phyloP scores from a whole-genome alignment of 129 eudicot genomes.

The Lactuca sativa region DNA sequence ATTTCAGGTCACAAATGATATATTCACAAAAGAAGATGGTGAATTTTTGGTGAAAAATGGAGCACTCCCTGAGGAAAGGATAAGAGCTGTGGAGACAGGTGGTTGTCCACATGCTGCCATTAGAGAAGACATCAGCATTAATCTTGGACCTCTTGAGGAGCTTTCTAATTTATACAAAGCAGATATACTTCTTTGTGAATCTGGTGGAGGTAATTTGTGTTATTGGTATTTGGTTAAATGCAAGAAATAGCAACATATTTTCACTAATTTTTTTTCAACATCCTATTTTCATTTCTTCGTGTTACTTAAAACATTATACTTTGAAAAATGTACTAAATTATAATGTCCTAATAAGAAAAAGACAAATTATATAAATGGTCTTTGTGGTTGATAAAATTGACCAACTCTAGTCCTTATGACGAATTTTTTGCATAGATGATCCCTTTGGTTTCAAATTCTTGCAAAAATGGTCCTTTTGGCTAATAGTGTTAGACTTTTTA shows the following conservation, averaged over 20 bases:
- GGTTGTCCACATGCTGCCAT: slow-evolving; percentile 99
- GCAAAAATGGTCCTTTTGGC: too few relatives aligned
- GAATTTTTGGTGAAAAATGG: slow-evolving; percentile 92
- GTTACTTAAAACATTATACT: too few relatives aligned
- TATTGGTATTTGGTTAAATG: neutral
- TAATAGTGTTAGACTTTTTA: too few relatives aligned
- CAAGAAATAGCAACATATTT: too few relatives aligned
- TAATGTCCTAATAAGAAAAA: neutral
- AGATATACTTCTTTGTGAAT: slow-evolving; percentile 97
- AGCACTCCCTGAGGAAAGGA: slow-evolving; percentile 96
- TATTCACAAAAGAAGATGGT: slow-evolving; percentile 96
- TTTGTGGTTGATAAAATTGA: too few relatives aligned
- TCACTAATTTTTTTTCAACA: too few relatives aligned
- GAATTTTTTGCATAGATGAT: too few relatives aligned
- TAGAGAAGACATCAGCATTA: slow-evolving; percentile 97
- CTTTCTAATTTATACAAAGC: slow-evolving; percentile 82
- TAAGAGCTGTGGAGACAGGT: slow-evolving; percentile 99
- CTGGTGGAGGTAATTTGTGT: slow-evolving; percentile 87
- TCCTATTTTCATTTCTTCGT: too few relatives aligned
- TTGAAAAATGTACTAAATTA: neutral
- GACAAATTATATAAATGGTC: too few relatives aligned
- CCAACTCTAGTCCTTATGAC: too few relatives aligned
- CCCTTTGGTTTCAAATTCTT: too few relatives aligned
- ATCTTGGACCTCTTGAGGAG: slow-evolving; percentile 97
- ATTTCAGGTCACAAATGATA: slow-evolving; percentile 82